Conservation (phyloP, 2,329 filamentous ascomycete species). For the Teratosphaeria epicoccoides region DNA sequence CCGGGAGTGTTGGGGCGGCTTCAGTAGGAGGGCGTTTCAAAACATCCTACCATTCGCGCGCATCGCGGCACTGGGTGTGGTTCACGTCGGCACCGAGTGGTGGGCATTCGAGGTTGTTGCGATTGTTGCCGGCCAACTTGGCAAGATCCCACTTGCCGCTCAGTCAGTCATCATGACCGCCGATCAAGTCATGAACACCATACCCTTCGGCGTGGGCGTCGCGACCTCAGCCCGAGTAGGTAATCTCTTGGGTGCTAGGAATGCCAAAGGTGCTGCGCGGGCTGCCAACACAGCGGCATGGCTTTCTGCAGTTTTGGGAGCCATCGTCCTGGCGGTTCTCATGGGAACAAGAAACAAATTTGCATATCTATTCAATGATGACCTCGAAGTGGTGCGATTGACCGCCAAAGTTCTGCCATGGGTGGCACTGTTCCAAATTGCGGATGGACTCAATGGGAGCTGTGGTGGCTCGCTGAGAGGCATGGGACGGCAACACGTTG, state of each 20-base stretch:
- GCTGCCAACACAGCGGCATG: slow-evolving; percentile 67
- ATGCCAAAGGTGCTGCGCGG: slow-evolving; percentile 54
- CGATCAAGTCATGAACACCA: slow-evolving; percentile 60
- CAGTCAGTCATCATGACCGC: slow-evolving; percentile 86
- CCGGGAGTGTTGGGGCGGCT: slow-evolving; percentile 70
- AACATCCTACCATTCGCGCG: slow-evolving; percentile 62
- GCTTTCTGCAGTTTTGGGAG: slow-evolving; percentile 59
- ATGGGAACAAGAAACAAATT: slow-evolving; percentile 63
- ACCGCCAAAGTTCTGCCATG: slow-evolving; percentile 73
- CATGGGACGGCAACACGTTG: slow-evolving; percentile 79
- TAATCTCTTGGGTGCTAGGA: slow-evolving; percentile 63
- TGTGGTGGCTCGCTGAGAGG: slow-evolving; percentile 73
- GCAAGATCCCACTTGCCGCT: slow-evolving; percentile 66
- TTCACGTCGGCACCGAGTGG: slow-evolving; percentile 82
- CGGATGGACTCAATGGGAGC: slow-evolving; percentile 74
- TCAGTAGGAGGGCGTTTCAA: slow-evolving; percentile 51
- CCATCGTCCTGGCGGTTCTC: slow-evolving; percentile 55
- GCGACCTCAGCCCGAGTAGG: slow-evolving; percentile 68
- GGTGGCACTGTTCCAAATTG: slow-evolving; percentile 82
- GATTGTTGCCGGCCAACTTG: slow-evolving; percentile 67
- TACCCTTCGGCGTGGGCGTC: slow-evolving; percentile 78
- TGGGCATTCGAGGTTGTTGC: slow-evolving; percentile 92
- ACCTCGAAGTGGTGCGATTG: slow-evolving; percentile 57
- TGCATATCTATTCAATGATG: slow-evolving; percentile 71
- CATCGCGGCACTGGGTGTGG: slow-evolving; percentile 62